Base-by-base conservation (phyloP, 2,329 filamentous ascomycete species). In the Cladobotryum mycophilum region DNA sequence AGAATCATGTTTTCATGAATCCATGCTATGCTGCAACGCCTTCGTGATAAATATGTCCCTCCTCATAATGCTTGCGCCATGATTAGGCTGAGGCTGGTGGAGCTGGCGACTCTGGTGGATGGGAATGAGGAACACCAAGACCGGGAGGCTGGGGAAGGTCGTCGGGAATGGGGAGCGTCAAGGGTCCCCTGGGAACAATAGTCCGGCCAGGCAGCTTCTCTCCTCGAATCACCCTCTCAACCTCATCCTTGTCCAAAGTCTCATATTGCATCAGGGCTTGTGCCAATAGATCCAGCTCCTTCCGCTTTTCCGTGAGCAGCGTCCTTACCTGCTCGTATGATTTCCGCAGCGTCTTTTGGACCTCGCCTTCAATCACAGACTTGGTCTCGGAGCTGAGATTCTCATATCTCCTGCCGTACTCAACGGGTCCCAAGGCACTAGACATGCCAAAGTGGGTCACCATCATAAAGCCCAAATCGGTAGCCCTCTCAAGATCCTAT, bases 251-350 rank as follows among this genome's bases (percentile, higher is more conserved):
- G 67, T 87, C 86, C 47, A 99, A 73, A 0, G 90, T 96, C 75
- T 99, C 93, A 68, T 96, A 97, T 68, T 96, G 85, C 34, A 99
- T 83, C 9, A 99, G 78, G 5, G 91, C 93, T 63, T 91, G 84
- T 25, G 93, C 92, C 9, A 99, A 75, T 11, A 89, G 75, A 61
- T 99, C 92, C 7, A 99, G 79, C 67, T 96, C 92, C 53, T 86
- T 85, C 50, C 90, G 82, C 66, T 87, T 89, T 35, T 82, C 79
- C 1, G 78, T 81, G 43, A 99, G 71, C 4, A 97, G 76, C 43
- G 80, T 79, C 42, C 76, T 71, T 40, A 91, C 89, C 35, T 90
- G 86, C 49, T 81, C 75, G 54, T 89, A 86, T 14, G 86, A 88
- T 63, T 93, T 91, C 60, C 90, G 86, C 41, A 97, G 79, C 13